phyloP scores from a whole-genome alignment of 305 asterid species.

The Striga hermonthica region DNA sequence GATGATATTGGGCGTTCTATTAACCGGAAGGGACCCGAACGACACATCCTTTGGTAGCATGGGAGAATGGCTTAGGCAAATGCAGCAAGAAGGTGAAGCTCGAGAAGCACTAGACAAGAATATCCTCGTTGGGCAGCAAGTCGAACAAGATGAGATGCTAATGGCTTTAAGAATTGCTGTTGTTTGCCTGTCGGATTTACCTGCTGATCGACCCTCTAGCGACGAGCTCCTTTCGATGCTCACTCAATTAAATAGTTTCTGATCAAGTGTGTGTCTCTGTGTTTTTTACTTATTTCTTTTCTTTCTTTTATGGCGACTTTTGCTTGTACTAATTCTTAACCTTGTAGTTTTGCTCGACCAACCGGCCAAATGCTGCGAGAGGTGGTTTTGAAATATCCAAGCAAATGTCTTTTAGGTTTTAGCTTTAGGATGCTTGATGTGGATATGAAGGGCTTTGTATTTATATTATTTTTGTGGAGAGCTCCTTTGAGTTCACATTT shows the following conservation, averaged over 20 bases:
- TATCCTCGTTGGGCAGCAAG: conserved; percentile 59
- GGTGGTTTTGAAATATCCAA: too few relatives aligned
- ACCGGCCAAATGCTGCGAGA: too few relatives aligned
- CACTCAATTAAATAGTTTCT: conserved; percentile 84
- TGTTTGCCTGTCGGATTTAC: conserved; percentile 81
- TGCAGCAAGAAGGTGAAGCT: conserved; percentile 82
- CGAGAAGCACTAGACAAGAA: conserved; percentile 76
- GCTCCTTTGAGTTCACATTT: not conserved
- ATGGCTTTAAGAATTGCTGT: conserved; percentile 87
- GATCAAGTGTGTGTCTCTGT: conserved; percentile 24
- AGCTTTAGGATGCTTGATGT: too few relatives aligned
- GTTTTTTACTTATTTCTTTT: too few relatives aligned
- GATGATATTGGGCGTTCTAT: conserved; percentile 62
- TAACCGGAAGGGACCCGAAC: conserved; percentile 76
- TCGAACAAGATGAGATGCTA: conserved; percentile 93
- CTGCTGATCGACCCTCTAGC: conserved; percentile 89
- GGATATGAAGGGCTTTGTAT: too few relatives aligned
- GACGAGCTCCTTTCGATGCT: conserved; percentile 97
- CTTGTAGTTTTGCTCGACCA: too few relatives aligned
- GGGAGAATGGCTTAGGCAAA: conserved; percentile 79
- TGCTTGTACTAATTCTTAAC: too few relatives aligned
- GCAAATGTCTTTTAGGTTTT: too few relatives aligned
- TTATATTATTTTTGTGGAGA: not conserved
- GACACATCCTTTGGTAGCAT: conserved; percentile 59
- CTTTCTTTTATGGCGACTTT: too few relatives aligned